Base-by-base conservation (phyloP, 345 rosid species). In the Populus nigra region DNA sequence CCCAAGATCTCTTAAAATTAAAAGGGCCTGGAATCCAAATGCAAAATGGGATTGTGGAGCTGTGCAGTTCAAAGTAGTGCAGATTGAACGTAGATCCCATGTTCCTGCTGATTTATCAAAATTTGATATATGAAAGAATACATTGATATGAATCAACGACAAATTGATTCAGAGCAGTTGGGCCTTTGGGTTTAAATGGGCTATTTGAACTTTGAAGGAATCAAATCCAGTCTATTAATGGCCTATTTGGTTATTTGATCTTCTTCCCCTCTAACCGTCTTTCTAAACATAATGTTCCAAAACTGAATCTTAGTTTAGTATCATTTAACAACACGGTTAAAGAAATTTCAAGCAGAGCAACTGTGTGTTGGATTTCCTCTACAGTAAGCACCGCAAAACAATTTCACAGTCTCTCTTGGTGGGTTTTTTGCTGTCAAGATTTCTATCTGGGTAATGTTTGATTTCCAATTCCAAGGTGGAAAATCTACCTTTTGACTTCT, bases 381-480 rank as follows among this genome's bases (percentile, higher is more conserved):
- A 2, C n/a, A 73, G 35, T 57, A 73, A 38, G 59, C 50, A 8
- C 43, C 31, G 27, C 2, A 22, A 47, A 23, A 73, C 43, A 38
- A 2, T 16, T 11, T 36, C n/a, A 29, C 0, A 33, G 2, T 22
- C 41, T 5, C 59, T 29, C 5, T 27, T 71, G 27, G 61, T 55
- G 50, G 11, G 18, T 41, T 73, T 22, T 11, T 29, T 0, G 13
- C 35, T 49, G 15, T 29, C 53, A 47, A 47, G 18, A 47, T 15
- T 15, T 47, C 53, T 13, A 15, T 47, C 77, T 78, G 82, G 84
- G 82, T 74, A 47, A 8, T 78, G 79, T 16, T 74, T 61, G 7
- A 79, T 2, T 83, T 66, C 22, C 43, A 35, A 7, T 69, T 68
- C 23, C 65, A 69, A 65, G 15, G 71, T 74, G 36, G 68, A 27